Conservation (phyloP, 257 asterid species). For the Avicennia marina region DNA sequence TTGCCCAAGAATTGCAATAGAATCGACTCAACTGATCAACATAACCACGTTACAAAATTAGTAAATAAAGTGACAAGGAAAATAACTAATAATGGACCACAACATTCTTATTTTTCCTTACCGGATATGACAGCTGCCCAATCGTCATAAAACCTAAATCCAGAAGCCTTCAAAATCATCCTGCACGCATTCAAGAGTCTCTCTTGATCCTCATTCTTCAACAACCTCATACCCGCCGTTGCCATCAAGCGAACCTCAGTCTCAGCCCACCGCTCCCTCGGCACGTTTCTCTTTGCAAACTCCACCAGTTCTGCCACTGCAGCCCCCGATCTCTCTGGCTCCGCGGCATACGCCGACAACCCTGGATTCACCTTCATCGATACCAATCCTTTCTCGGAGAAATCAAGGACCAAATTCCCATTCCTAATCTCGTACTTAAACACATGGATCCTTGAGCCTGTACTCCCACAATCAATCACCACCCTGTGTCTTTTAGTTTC, state of each 20-base stretch:
- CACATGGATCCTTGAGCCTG: constrained; percentile 91
- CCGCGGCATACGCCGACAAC: constrained; percentile 58
- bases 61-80: too few species aligned
- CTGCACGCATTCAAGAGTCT: constrained; percentile 72
- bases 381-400: constrained; percentile 58
- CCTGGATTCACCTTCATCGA: constrained; percentile 94
- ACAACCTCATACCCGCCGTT: constrained; percentile 93
- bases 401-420: constrained; percentile 60
- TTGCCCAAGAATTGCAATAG: not conserved
- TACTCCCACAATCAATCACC: constrained; percentile 97
- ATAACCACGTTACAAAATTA: too few species aligned
- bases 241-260: constrained; percentile 86
- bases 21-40: not conserved
- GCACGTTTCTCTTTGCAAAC: constrained; percentile 76
- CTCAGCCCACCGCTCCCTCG: constrained; percentile 57
- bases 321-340: constrained; percentile 53
- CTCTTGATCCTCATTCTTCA: constrained; percentile 54
- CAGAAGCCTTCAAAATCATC: constrained; percentile 56
- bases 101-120: constrained; percentile 11
- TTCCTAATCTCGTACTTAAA: constrained; percentile 52
- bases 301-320: constrained; percentile 63
- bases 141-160: constrained; percentile 68
- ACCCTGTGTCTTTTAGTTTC: constrained; percentile 46
- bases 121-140: constrained; percentile 93
- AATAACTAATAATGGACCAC: too few species aligned